These are phyloP conservation scores for Sporothrix pseudoabietina DNA, from an alignment of 2,329 filamentous ascomycete genomes.

Conservation along the genomic window DNA sequence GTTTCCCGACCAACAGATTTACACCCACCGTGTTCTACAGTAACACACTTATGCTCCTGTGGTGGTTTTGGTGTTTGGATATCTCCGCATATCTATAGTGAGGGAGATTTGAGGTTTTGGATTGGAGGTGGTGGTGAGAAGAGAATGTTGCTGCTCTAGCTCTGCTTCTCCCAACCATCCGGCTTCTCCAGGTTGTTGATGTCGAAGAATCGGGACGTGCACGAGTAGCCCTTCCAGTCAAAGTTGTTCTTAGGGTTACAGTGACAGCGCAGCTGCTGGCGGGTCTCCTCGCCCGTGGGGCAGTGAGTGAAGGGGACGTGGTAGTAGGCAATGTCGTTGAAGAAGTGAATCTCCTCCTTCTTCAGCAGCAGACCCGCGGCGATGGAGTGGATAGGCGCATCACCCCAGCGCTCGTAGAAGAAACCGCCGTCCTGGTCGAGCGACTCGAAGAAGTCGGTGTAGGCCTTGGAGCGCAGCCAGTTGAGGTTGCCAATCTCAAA, in stretches of 20 bases:
- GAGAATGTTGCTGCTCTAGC: slow-evolving; percentile 42
- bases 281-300: slow-evolving; percentile 82
- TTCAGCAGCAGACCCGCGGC: slow-evolving; percentile 82
- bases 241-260: slow-evolving; percentile 98
- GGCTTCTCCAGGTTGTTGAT: slow-evolving; percentile 80
- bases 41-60: not conserved
- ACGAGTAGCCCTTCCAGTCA: slow-evolving; percentile 98
- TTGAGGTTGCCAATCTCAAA: slow-evolving; percentile 94
- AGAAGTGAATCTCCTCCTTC: slow-evolving; percentile 96
- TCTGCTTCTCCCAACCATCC: slow-evolving; percentile 76
- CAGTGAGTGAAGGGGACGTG: slow-evolving; percentile 98
- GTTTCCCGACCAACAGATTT: slow-evolving; percentile 18
- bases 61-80: not conserved
- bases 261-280: slow-evolving; percentile 84
- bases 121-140: not conserved
- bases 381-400: slow-evolving; percentile 98
- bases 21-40: not conserved
- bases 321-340: slow-evolving; percentile 98
- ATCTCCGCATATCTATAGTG: not conserved
- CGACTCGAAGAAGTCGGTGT: slow-evolving; percentile 85
- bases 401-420: slow-evolving; percentile 90
- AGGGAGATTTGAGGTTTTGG: not conserved
- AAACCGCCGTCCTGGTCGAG: slow-evolving; percentile 92
- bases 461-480: slow-evolving; percentile 87
- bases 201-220: slow-evolving; percentile 85